Evolutionary conservation across 305 asterid species (phyloP).

Genomic region (Caryopteris hybrid): DNA sequence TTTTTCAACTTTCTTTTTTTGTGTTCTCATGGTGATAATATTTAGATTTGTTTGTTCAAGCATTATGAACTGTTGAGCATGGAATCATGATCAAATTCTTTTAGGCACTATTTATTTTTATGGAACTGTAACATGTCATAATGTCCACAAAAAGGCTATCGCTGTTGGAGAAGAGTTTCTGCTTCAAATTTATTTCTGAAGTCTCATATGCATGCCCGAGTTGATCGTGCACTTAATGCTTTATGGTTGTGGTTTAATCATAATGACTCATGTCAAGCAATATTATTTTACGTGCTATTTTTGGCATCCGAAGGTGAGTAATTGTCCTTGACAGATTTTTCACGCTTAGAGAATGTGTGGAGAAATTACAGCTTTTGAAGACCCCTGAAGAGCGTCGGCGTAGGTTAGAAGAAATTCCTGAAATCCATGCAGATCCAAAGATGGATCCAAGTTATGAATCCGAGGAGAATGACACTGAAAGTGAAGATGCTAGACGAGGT

Average conservation of each 20-base stretch:
- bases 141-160: not conserved
- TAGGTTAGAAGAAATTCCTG: constrained; percentile 82
- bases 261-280: not conserved
- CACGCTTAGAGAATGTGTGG: constrained; percentile 98
- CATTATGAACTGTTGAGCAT: not conserved
- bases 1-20: no score
- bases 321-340: constrained; percentile 61
- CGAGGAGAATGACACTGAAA: constrained; percentile 71
- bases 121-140: not conserved
- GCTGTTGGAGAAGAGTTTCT: not conserved
- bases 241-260: constrained; percentile 12
- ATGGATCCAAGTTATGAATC: constrained; percentile 96
- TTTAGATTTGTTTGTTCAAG: not conserved
- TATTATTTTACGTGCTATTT: not conserved
- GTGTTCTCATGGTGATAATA: no score
- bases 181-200: not conserved
- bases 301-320: not conserved
- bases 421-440: constrained; percentile 85
- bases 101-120: not conserved
- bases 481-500: constrained; percentile 77
- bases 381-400: constrained; percentile 97
- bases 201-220: not conserved
- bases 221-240: not conserved
- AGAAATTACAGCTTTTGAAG: constrained; percentile 86
- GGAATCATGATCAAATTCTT: not conserved